These are phyloP conservation scores for Tephrocybe sp. DNA, from an alignment of 768 basidiomycete genomes.

Conservation along the genomic window DNA sequence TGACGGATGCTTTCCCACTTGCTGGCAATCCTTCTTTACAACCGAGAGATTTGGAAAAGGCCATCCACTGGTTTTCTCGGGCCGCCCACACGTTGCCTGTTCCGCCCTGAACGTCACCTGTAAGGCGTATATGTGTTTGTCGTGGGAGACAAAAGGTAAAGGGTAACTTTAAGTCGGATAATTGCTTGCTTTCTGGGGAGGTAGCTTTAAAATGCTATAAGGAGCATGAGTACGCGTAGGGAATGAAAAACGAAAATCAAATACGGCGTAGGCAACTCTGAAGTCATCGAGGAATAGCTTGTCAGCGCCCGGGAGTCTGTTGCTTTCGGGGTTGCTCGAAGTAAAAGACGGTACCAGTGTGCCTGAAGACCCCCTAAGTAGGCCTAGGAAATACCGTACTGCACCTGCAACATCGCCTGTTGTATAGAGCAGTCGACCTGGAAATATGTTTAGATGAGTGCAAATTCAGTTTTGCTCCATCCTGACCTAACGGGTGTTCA, in stretches of 20 bases:
- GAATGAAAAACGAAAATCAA: not conserved
- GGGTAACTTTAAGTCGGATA: slow-evolving; percentile 55
- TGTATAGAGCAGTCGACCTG: slow-evolving; percentile 86
- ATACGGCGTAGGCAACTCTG: slow-evolving; percentile 77
- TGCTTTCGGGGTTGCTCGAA: slow-evolving; percentile 17
- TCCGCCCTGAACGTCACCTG: slow-evolving; percentile 43
- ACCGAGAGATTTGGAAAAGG: slow-evolving; percentile 55
- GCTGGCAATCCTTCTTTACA: slow-evolving; percentile 50
- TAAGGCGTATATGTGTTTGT: slow-evolving; percentile 56
- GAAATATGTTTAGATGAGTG: not conserved
- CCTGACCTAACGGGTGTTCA: slow-evolving; percentile 73
- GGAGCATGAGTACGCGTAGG: not conserved
- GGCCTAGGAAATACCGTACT: slow-evolving; percentile 70
- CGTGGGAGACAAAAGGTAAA: slow-evolving; percentile 60
- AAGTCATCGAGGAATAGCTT: slow-evolving; percentile 87
- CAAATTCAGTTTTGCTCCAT: not conserved
- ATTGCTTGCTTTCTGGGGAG: slow-evolving; percentile 39
- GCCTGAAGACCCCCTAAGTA: slow-evolving; percentile 47
- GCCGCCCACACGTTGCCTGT: slow-evolving; percentile 54
- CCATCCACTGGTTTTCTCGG: slow-evolving; percentile 63
- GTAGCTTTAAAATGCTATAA: slow-evolving; percentile 70
- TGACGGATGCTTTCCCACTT: slow-evolving; percentile 57
- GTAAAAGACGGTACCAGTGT: slow-evolving; percentile 9
- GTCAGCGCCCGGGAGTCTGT: slow-evolving; percentile 41
- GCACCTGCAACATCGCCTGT: slow-evolving; percentile 82